phyloP scores from a whole-genome alignment of 768 basidiomycete genomes.

The Trametes elegans region DNA sequence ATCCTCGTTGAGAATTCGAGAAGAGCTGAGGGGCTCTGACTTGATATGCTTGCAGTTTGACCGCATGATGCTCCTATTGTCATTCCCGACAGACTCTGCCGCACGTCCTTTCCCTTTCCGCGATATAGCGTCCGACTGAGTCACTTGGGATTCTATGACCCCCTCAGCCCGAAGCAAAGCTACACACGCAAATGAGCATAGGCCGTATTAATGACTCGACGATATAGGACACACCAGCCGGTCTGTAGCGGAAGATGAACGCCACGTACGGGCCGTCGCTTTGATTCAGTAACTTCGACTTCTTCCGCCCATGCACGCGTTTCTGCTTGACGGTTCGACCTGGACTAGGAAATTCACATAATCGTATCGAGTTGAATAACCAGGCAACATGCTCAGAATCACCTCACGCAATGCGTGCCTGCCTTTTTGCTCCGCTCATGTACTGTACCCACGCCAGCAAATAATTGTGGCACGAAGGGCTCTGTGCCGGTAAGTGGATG shows the following conservation, averaged over 20 bases:
- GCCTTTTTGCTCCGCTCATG: slow-evolving; percentile 24
- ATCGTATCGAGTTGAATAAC: neutral
- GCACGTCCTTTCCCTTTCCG: neutral
- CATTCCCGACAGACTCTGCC: too few relatives aligned
- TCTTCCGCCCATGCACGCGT: too few relatives aligned
- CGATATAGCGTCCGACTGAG: neutral
- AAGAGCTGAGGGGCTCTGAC: too few relatives aligned
- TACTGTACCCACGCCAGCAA: slow-evolving; percentile 5
- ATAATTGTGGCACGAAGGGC: neutral
- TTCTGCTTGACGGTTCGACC: too few relatives aligned
- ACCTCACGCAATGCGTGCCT: slow-evolving; percentile 18
- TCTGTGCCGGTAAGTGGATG: neutral
- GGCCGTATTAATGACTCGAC: neutral
- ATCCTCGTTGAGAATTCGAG: too few relatives aligned
- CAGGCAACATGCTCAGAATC: neutral
- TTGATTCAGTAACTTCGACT: neutral
- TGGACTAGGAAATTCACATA: too few relatives aligned
- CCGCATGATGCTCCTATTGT: too few relatives aligned
- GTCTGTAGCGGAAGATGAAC: slow-evolving; percentile 21
- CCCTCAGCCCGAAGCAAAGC: slow-evolving; percentile 2
- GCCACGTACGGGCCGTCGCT: slow-evolving; percentile 3
- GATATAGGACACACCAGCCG: slow-evolving; percentile 1
- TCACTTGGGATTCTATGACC: neutral
- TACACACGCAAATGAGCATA: neutral
- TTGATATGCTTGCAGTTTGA: too few relatives aligned